phyloP scores from a whole-genome alignment of 441 rosid genomes.

The Erodium trifolium region DNA sequence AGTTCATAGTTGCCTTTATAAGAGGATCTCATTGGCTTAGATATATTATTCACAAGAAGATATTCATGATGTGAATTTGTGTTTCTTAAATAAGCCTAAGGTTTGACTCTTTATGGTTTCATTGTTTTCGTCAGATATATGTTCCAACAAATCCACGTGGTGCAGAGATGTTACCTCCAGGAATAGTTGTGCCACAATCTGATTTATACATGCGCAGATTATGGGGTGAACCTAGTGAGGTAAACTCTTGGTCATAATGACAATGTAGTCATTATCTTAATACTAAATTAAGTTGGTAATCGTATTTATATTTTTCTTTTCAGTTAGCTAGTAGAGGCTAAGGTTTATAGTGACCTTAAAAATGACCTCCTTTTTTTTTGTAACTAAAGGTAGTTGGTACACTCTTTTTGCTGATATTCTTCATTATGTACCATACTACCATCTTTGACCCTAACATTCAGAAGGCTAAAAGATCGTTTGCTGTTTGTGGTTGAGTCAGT shows the following conservation, averaged over 20 bases:
- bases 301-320: conserved; percentile 5
- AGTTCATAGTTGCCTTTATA: neutral
- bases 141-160: conserved; percentile 85
- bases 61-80: neutral
- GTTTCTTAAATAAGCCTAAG: neutral
- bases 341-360: too few species aligned
- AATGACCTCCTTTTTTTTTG: neutral
- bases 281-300: neutral
- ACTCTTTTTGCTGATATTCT: neutral
- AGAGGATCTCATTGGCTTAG: neutral
- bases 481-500: neutral
- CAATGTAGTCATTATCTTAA: neutral
- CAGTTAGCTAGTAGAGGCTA: conserved; percentile 5
- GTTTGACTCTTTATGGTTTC: conserved; percentile 11
- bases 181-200: conserved; percentile 60
- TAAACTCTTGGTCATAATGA: conserved; percentile 20
- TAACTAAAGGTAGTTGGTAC: neutral
- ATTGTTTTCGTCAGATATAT: conserved; percentile 45
- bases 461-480: neutral
- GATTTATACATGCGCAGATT: conserved; percentile 76
- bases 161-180: conserved; percentile 78
- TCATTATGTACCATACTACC: neutral
- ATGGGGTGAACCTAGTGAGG: conserved; percentile 94
- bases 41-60: neutral
- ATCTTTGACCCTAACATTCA: conserved; percentile 4